Conservation (phyloP, 2,329 filamentous ascomycete species). For the Cordyceps fumosorosea region DNA sequence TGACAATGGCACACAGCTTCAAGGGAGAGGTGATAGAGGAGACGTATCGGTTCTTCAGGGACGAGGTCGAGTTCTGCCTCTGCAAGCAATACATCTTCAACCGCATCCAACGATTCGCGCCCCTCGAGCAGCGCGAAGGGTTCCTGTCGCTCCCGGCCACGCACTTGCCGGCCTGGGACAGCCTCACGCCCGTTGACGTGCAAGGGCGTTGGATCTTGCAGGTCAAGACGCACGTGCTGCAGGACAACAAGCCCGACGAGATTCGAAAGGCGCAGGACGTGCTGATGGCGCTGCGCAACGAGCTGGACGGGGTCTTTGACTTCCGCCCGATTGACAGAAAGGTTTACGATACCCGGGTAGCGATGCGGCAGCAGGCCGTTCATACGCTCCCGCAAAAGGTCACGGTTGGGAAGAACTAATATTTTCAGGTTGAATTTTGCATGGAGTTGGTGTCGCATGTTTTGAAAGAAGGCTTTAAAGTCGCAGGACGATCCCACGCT, state of each 20-base stretch:
- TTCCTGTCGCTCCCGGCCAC: conserved; percentile 16
- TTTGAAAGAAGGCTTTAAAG: too few relatives aligned
- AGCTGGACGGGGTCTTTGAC: conserved; percentile 46
- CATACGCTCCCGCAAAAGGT: conserved; percentile 33
- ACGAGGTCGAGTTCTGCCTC: conserved; percentile 49
- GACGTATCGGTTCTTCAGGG: conserved; percentile 45
- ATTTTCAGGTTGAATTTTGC: not conserved
- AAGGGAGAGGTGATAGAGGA: conserved; percentile 49
- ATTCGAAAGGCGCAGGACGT: conserved; percentile 48
- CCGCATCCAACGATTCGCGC: conserved; percentile 24
- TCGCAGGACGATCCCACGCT: too few relatives aligned
- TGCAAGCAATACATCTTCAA: conserved; percentile 39
- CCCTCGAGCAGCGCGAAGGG: conserved; percentile 23
- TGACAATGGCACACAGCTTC: conserved; percentile 33
- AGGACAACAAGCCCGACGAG: conserved; percentile 52
- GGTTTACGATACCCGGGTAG: conserved; percentile 45
- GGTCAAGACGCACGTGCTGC: conserved; percentile 46
- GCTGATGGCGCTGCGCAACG: conserved; percentile 37
- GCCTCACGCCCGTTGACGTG: conserved; percentile 41
- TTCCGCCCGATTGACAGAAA: conserved; percentile 47
- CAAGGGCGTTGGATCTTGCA: conserved; percentile 49
- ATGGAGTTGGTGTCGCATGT: too few relatives aligned
- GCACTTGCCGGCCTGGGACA: conserved; percentile 40
- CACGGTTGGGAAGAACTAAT: conserved; percentile 26
- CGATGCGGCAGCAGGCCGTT: conserved; percentile 30